Base-by-base conservation (phyloP, 139 green algal genomes). In the Chlamydomonas applanata region DNA sequence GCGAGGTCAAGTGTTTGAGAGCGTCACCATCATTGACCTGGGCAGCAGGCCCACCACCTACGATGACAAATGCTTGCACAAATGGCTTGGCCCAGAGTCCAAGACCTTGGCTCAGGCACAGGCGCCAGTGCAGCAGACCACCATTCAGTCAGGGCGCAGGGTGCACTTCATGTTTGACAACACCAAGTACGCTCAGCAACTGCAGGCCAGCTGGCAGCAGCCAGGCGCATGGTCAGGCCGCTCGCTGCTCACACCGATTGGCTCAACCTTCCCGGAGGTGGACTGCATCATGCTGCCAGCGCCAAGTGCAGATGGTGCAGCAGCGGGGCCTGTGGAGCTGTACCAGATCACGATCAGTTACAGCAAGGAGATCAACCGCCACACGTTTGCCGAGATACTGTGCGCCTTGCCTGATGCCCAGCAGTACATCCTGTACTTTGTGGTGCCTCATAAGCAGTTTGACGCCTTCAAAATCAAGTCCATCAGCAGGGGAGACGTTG, bases 401-500 rank as follows among this genome's bases (percentile, higher is more conserved):
- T 69, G 62, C 22, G 62, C 62, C 7, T 24, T 69, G 62, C 62
- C 62, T 44, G 62, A 69, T 46, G 62, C 62, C 27, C 40, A 69
- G 62, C 62, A 69, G 62, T 69, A 69, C 62, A 69, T 69, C 62
- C 62, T 69, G 30, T 69, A 69, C 62, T 69, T 69, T 69, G 62
- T 69, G 30, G 62, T 69, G 27, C 62, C 62, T 27, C 40, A 69
- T 22, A 27, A 69, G 30, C 27, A 69, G 11, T 69, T 52, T 27
- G 25, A 69, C 22, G 22, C 30, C 62, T 69, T 69, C 29, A 69
- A 22, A 46, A 27, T 69, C 29, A 69, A 69, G 7, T 44, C 27
- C 40, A 69, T 69, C 62, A 69, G 62, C 62, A 16, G 27, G 62
- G 30, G 22, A 24, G 62, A 16, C 14, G 62, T 69, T 24, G 45